phyloP scores from a whole-genome alignment of 371 early-diverging fungal species.

The Homolaphlyctis polyrhiza region DNA sequence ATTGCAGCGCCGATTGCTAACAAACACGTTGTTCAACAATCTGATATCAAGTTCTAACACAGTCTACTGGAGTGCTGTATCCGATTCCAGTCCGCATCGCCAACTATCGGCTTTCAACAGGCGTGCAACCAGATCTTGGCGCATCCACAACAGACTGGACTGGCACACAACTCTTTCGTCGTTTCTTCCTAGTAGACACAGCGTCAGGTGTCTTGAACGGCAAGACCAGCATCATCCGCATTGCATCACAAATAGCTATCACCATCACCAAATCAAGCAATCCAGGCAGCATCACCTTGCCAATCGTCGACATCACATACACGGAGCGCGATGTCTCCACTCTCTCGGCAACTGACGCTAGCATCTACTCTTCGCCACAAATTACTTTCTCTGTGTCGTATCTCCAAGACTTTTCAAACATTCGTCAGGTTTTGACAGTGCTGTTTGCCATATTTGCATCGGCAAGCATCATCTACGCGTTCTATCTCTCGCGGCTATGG shows the following conservation, averaged over 20 bases:
- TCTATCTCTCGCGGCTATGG: conserved; percentile 32
- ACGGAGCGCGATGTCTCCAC: conserved; percentile 22
- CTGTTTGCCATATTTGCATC: conserved; percentile 18
- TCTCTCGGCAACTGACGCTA: conserved; percentile 3
- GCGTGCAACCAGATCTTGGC: conserved; percentile 11
- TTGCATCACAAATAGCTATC: conserved; percentile 3
- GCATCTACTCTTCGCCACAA: not conserved
- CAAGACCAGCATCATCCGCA: conserved; percentile 20
- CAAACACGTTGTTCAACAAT: not conserved
- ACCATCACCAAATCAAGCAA: conserved; percentile 20
- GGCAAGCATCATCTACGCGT: conserved; percentile 14
- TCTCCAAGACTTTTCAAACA: conserved; percentile 13
- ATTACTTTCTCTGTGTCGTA: conserved; percentile 24
- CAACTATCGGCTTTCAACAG: conserved; percentile 17
- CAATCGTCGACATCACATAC: conserved; percentile 40
- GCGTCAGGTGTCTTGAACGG: conserved; percentile 32
- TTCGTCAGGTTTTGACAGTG: conserved; percentile 26
- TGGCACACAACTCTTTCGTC: conserved; percentile 21
- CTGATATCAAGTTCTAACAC: conserved; percentile 6
- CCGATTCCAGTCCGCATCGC: conserved; percentile 35
- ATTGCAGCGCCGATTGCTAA: not conserved
- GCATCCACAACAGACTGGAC: conserved; percentile 19
- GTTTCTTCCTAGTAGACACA: conserved; percentile 40
- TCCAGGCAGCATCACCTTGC: conserved; percentile 31
- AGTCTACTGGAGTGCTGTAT: conserved; percentile 18